A percentile compares a stretch with the other conserved stretches of the same genome.
phyloP scores from a whole-genome alignment of 257 asterid species.

The Solanum ahanhuiri region DNA sequence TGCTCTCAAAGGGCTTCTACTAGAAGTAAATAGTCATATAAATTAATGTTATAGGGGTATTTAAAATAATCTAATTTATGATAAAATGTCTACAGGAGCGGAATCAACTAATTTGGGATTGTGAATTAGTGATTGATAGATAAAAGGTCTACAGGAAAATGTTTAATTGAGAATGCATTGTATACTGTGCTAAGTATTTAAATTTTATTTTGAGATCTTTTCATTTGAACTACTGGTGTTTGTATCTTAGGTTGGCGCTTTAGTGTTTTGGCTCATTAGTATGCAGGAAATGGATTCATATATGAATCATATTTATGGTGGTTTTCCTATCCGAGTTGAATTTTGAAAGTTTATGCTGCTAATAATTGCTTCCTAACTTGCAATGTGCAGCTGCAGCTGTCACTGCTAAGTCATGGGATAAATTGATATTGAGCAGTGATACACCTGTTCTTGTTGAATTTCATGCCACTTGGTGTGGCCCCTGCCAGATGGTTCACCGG shows the following conservation, averaged over 20 bases:
- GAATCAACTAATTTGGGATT: neutral
- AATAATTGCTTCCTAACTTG: neutral
- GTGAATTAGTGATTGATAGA: neutral
- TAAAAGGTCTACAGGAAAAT: neutral
- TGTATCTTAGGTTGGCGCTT: neutral
- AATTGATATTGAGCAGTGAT: slow-evolving; percentile 47
- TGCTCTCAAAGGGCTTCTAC: neutral
- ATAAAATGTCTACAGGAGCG: neutral
- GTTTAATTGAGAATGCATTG: neutral
- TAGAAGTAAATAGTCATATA: neutral
- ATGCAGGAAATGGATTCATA: neutral
- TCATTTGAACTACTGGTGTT: neutral
- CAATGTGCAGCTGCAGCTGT: slow-evolving; percentile 45
- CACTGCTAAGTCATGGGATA: slow-evolving; percentile 68
- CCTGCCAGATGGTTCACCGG: slow-evolving; percentile 89
- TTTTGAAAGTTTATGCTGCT: neutral
- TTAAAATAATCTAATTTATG: neutral
- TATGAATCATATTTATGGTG: neutral
- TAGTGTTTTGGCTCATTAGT: neutral
- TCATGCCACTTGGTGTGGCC: slow-evolving; percentile 91
- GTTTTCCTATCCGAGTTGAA: neutral
- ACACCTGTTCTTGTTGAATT: slow-evolving; percentile 78
- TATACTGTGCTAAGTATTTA: neutral
- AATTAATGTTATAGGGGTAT: neutral
- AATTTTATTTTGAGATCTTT: neutral